phyloP scores from a whole-genome alignment of 1,284 basidiomycete genomes.

The Naganishia cerealis region DNA sequence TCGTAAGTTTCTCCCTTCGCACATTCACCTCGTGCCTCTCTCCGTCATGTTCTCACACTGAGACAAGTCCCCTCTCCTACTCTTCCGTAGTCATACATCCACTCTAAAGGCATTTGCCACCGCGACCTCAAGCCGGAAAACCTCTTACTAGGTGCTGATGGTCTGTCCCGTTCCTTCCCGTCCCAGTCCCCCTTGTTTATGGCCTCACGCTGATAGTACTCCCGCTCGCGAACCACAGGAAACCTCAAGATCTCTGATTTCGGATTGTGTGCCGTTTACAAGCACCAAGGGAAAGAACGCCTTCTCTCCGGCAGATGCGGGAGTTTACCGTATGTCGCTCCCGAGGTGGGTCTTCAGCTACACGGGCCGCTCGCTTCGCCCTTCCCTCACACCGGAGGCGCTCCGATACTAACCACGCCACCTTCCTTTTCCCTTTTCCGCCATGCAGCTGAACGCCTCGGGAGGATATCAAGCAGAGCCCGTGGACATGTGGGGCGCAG shows the following conservation, averaged over 20 bases:
- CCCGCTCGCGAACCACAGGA: constrained; percentile 35
- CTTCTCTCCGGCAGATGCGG: constrained; percentile 82
- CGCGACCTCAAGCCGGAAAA: constrained; percentile 97
- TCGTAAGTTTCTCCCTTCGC: constrained; percentile 49
- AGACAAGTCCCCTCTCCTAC: neutral
- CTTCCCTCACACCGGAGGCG: too few species aligned
- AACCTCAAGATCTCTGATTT: constrained; percentile 91
- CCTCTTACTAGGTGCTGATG: constrained; percentile 74
- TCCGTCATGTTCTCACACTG: neutral
- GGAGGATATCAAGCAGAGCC: constrained; percentile 82
- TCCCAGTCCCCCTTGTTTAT: neutral
- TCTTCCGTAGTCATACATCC: constrained; percentile 70
- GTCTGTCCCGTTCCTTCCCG: constrained; percentile 48
- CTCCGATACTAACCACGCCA: neutral
- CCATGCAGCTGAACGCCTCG: constrained; percentile 44
- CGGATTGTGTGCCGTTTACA: constrained; percentile 88
- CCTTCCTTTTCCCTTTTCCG: neutral
- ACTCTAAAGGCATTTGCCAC: constrained; percentile 87
- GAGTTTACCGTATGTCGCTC: constrained; percentile 91
- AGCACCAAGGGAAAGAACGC: constrained; percentile 79
- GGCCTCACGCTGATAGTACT: neutral
- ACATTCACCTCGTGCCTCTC: constrained; percentile 29
- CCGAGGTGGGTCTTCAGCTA: constrained; percentile 64
- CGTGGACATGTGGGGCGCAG: constrained; percentile 92
- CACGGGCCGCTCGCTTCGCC: constrained; percentile 3